A percentile compares a stretch with the other conserved stretches of the same genome.
These are phyloP conservation scores for Pistacia vera DNA, from an alignment of 345 rosid genomes.

Conservation along the genomic window DNA sequence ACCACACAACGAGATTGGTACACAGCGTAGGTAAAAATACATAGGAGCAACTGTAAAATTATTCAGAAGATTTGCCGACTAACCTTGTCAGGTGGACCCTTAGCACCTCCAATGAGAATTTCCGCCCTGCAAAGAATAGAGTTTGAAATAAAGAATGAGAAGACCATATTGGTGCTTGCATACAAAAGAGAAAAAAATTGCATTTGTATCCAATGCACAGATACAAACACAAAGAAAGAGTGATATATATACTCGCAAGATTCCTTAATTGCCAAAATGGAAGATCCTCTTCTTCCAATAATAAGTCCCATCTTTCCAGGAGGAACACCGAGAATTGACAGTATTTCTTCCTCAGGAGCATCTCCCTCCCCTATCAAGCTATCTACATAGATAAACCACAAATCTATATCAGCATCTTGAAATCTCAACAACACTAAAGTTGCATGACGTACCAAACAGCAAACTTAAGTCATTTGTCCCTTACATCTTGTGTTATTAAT, in stretches of 20 bases:
- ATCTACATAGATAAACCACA: constrained; percentile 42
- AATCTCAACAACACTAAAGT: background rate
- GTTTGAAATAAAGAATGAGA: constrained; percentile 15
- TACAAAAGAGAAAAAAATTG: background rate
- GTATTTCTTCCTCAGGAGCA: constrained; percentile 71
- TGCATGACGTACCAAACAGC: background rate
- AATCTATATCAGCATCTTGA: constrained; percentile 8
- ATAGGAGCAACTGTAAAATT: background rate
- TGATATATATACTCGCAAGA: constrained; percentile 68
- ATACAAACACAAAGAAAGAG: constrained; percentile 13
- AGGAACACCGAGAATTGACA: constrained; percentile 84
- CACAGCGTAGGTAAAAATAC: background rate
- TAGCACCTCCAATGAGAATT: constrained; percentile 76
- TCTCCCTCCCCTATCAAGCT: constrained; percentile 41
- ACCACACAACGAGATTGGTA: background rate
- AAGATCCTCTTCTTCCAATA: constrained; percentile 86
- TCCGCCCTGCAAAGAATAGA: constrained; percentile 62
- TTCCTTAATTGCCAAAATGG: constrained; percentile 75
- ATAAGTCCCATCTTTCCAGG: constrained; percentile 89
- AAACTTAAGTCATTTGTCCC: too few species aligned
- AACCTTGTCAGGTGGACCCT: constrained; percentile 97
- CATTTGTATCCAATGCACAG: background rate
- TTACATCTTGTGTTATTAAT: too few species aligned
- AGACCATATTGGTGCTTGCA: background rate
- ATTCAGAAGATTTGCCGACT: constrained; percentile 17